Conservation (phyloP, 257 asterid genomes). For the Penstemon davidsonii region DNA sequence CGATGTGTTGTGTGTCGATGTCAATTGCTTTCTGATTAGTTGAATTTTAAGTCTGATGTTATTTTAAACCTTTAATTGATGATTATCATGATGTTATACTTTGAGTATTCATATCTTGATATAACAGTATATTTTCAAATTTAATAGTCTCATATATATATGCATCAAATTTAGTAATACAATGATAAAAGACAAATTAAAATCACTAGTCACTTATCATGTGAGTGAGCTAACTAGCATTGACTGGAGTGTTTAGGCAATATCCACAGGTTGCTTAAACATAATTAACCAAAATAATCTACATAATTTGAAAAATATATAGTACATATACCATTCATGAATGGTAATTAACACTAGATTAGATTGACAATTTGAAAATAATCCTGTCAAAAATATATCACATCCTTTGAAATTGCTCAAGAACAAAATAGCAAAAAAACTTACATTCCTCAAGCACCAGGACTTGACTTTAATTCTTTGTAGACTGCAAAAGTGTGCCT, state of each 20-base stretch:
- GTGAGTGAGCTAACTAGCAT: not conserved
- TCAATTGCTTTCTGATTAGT: constrained; percentile 19
- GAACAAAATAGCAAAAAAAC: constrained; percentile 27
- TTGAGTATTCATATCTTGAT: constrained; percentile 33
- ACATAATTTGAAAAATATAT: constrained; percentile 32
- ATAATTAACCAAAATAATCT: constrained; percentile 22
- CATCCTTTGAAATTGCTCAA: constrained; percentile 27
- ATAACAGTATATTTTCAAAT: constrained; percentile 3
- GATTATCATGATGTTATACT: constrained; percentile 26
- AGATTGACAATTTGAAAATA: constrained; percentile 5
- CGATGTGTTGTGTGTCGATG: not conserved
- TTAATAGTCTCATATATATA: constrained; percentile 3
- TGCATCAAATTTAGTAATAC: constrained; percentile 41
- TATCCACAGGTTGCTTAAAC: constrained; percentile 26
- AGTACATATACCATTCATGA: constrained; percentile 1
- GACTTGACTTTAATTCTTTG: constrained; percentile 10
- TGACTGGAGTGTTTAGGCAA: constrained; percentile 32
- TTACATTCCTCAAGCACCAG: constrained; percentile 30
- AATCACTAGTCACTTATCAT: not conserved
- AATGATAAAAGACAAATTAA: constrained; percentile 22
- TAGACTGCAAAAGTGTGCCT: constrained; percentile 28
- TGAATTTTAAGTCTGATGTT: not conserved
- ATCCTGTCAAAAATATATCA: constrained; percentile 26
- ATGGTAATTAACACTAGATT: constrained; percentile 9
- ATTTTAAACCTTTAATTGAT: constrained; percentile 7